These are phyloP conservation scores for Lachnellula subtilissima DNA, from an alignment of 2,329 filamentous ascomycete genomes.

Conservation along the genomic window DNA sequence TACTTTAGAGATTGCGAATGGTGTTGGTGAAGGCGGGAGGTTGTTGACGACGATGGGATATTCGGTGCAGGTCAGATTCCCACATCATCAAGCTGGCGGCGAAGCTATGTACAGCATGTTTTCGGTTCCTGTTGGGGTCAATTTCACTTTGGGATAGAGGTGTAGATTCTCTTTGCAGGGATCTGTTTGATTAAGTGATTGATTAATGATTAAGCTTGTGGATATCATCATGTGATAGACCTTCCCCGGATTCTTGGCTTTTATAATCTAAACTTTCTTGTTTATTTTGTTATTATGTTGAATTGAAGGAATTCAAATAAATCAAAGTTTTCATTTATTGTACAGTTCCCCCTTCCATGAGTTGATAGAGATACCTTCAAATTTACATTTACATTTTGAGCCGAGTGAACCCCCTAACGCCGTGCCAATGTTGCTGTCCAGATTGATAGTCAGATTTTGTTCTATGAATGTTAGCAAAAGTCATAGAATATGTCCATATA, in stretches of 20 bases:
- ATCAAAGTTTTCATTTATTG: not conserved
- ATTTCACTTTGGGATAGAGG: too few species aligned
- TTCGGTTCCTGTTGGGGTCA: not conserved
- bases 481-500: not conserved
- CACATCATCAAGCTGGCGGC: constrained; percentile 13
- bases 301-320: too few species aligned
- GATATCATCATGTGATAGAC: too few species aligned
- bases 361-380: not conserved
- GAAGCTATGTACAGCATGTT: not conserved
- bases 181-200: too few species aligned
- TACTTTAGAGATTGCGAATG: constrained; percentile 2
- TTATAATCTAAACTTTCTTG: too few species aligned
- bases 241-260: too few species aligned
- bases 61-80: constrained; percentile 6
- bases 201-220: too few species aligned
- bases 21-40: not conserved
- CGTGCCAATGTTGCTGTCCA: constrained; percentile 10
- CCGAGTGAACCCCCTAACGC: constrained; percentile 9
- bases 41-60: not conserved
- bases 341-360: not conserved
- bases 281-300: too few species aligned
- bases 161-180: too few species aligned
- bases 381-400: not conserved
- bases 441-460: not conserved
- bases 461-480: not conserved